Base-by-base conservation (phyloP, 495 filamentous ascomycete genomes). In the Penicillium manginii region DNA sequence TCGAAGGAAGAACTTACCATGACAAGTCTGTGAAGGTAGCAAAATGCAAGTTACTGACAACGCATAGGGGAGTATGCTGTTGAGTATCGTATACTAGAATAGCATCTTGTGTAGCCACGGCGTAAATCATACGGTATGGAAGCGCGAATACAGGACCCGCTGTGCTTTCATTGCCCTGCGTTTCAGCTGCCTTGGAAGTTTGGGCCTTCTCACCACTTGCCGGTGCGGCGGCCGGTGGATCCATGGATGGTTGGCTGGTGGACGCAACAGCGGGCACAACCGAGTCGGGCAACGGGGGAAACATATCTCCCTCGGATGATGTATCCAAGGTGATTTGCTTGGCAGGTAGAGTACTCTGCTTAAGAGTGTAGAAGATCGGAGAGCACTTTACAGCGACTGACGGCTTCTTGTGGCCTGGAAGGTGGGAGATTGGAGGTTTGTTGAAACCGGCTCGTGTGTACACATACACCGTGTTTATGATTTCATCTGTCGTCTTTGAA, bases 51-150 rank as follows among this genome's bases (percentile, higher is more conserved):
- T 99, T 99, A 82, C 91, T 97, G 19, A 98, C 92, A 17, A 97
- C 77, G 72, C 90, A 94, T 26, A 99, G 78, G 4, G 96, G 94
- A 3, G 91, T 94, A 59, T 91, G 86, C 64, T 99, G 96, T 66
- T 99, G 96, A 0, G 96, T 99, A 70, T 99, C 96, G 72, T 98
- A 98, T 29, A 99, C 82, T 35, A 96, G 74, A n/a, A 99, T 87
- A 0, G 96, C 90, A 71, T 99, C 96, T 69, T 97, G 92, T 0
- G 96, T 99, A 15, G 94, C 96, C 46, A 99, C 94, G 6, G 93
- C 94, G 76, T 98, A 99, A 0, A 98, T 86, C 70, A 98, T 89
- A 14, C 96, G 90, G 70, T 99, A 97, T 1, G 92, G 91, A 37
- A 98, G 77, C 1, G 86, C 80, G 71, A 99, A 98, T 1, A 88